phyloP scores from a whole-genome alignment of 2,329 filamentous ascomycete genomes.

The Colletotrichum phormii region DNA sequence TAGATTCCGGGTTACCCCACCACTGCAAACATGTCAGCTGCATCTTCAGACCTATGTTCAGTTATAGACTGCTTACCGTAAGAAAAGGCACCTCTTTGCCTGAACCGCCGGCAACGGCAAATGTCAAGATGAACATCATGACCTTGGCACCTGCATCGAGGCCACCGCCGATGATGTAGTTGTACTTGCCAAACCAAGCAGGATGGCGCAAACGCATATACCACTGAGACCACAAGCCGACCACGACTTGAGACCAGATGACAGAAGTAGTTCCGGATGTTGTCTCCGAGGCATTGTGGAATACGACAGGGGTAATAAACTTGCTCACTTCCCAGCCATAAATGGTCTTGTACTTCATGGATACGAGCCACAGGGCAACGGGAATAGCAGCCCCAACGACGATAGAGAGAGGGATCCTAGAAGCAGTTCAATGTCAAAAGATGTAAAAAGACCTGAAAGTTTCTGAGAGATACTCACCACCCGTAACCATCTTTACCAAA shows the following conservation, averaged over 20 bases:
- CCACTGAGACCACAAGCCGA: constrained; percentile 48
- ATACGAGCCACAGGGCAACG: constrained; percentile 20
- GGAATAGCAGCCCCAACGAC: constrained; percentile 47
- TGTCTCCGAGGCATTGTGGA: constrained; percentile 33
- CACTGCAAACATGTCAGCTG: constrained; percentile 8
- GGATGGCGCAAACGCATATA: constrained; percentile 42
- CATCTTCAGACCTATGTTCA: not conserved
- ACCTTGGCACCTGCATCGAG: constrained; percentile 40
- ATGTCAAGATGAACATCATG: constrained; percentile 40
- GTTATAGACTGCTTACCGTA: constrained; percentile 7
- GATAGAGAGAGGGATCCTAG: constrained; percentile 52
- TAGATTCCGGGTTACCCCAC: constrained; percentile 25
- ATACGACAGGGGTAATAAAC: constrained; percentile 31
- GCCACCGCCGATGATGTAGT: constrained; percentile 39
- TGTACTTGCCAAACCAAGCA: constrained; percentile 43
- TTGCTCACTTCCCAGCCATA: constrained; percentile 33
- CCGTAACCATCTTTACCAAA: constrained; percentile 32
- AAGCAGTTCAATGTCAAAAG: constrained; percentile 40
- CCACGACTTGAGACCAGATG: constrained; percentile 40
- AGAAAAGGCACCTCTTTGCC: constrained; percentile 37
- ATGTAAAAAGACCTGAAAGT: not conserved
- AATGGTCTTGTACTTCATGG: constrained; percentile 30
- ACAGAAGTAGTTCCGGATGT: constrained; percentile 35
- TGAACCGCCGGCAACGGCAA: constrained; percentile 37
- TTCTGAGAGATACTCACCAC: constrained; percentile 3